These are phyloP conservation scores for Pisolithus tinctorius DNA, from an alignment of 768 basidiomycete species.

Conservation along the genomic window DNA sequence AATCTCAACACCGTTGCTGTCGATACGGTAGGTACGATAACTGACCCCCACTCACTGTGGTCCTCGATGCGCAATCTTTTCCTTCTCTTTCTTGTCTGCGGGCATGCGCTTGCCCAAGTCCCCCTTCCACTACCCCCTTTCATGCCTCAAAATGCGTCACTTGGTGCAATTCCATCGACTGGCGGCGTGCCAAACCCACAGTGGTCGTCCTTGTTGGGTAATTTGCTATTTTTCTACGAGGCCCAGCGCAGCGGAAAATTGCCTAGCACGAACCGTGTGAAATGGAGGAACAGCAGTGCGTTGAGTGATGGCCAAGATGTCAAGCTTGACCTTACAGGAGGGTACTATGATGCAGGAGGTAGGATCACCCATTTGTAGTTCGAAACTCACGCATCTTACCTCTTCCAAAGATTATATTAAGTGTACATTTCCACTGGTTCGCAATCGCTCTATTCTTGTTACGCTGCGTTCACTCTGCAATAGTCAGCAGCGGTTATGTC, in stretches of 20 bases:
- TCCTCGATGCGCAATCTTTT: conserved; percentile 15
- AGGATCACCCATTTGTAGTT: conserved; percentile 10
- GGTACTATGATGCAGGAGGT: conserved; percentile 94
- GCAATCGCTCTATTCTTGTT: conserved; percentile 9
- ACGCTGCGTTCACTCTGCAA: not conserved
- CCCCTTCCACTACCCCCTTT: conserved; percentile 59
- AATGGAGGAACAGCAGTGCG: conserved; percentile 83
- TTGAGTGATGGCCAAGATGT: conserved; percentile 71
- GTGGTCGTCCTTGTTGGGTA: conserved; percentile 78
- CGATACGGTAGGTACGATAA: no score
- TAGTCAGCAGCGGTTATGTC: conserved; percentile 82
- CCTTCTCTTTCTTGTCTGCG: conserved; percentile 12
- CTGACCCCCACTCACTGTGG: not conserved
- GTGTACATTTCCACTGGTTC: conserved; percentile 75
- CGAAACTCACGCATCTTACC: not conserved
- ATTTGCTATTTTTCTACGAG: conserved; percentile 84
- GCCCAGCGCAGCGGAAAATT: conserved; percentile 81
- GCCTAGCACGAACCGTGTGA: conserved; percentile 60
- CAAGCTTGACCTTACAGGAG: conserved; percentile 72
- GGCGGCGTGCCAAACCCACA: conserved; percentile 56
- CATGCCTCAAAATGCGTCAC: conserved; percentile 52
- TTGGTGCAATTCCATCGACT: conserved; percentile 45
- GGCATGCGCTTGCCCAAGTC: conserved; percentile 45
- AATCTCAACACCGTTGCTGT: no score
- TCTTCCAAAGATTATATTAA: conserved; percentile 70